Evolutionary conservation across 305 asterid genomes (phyloP), one percentile per base, ranked within the genome.

Genomic region (Fraxinus sp.): DNA sequence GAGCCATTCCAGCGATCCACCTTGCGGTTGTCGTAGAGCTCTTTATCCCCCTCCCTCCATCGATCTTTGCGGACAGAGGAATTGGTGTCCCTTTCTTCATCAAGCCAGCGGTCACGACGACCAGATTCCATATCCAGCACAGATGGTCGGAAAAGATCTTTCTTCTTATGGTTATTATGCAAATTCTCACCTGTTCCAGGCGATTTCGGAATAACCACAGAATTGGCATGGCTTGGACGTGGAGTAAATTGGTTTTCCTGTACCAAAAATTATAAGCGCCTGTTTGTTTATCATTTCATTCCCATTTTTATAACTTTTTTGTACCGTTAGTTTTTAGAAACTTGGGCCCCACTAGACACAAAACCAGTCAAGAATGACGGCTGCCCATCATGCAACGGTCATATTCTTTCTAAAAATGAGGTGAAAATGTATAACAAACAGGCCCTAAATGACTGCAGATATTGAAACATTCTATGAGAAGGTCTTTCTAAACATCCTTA

Each of bases 61-160:
- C 91, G 85, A 85, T 93, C 99, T 84, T 87, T 89, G 75, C 97
- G 94, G 9, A 81, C 88, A 74, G 94, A 80, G 32, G 94, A 91
- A 87, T 90, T 91, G 78, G 97, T 89, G 74, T 94, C 98, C 88
- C 99, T 93, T 90, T 95, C 99, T 86, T 95, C 99, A 81, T 95
- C 99, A 32, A 92, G 96, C 98, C 98, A 94, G 86, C 93, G 91
- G 64, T 94, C 98, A 57, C 91, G 92, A 62, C 94, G 93, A 78
- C 91, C 92, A 52, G 95, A 86, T 43, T 92, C 96, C 93, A 86
- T 85, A 75, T 94, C 93, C 79, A 92, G 91, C 66, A 95, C 89
- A 16, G 99, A 95, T 59, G 99, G 99, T 85, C 98, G 93, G 86
- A 94, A 95, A 75, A 95, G 93, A 81, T 93, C 98, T 83, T 90